phyloP scores from a whole-genome alignment of 2,329 filamentous ascomycete genomes.

The Periconia macrospinosa region DNA sequence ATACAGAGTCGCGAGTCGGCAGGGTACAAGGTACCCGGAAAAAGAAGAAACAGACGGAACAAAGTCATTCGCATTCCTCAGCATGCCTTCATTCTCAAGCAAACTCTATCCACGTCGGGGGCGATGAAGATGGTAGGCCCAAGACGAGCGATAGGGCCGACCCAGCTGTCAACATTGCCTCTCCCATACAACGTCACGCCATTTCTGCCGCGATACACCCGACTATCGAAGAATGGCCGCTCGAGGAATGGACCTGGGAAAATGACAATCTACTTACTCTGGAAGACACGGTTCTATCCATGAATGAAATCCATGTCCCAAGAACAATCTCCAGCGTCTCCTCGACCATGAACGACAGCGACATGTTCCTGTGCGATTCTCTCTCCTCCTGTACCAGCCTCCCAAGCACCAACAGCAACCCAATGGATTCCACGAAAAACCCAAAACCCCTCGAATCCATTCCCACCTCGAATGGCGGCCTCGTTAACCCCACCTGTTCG shows the following conservation, averaged over 20 bases:
- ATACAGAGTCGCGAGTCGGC: constrained; percentile 10
- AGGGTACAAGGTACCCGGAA: constrained; percentile 8
- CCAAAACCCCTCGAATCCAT: too few species aligned
- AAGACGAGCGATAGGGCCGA: background rate
- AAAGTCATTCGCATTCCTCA: background rate
- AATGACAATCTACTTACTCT: background rate
- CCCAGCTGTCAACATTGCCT: background rate
- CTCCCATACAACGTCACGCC: background rate
- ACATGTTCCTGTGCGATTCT: background rate
- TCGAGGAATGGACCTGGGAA: background rate
- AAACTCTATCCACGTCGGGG: background rate
- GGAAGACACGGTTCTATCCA: too few species aligned
- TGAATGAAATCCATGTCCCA: background rate
- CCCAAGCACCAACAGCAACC: background rate
- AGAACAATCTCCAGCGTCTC: background rate
- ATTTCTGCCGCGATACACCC: background rate
- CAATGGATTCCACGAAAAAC: background rate
- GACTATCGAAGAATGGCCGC: background rate
- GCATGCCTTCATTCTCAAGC: background rate
- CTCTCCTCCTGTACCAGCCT: background rate
- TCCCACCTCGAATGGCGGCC: background rate
- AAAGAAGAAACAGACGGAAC: background rate
- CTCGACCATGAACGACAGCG: background rate
- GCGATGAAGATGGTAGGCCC: background rate
- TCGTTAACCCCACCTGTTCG: background rate